A percentile compares a stretch with the other conserved stretches of the same genome.
Conservation (phyloP, 1,284 basidiomycete genomes). For the Moesziomyces sp. region DNA sequence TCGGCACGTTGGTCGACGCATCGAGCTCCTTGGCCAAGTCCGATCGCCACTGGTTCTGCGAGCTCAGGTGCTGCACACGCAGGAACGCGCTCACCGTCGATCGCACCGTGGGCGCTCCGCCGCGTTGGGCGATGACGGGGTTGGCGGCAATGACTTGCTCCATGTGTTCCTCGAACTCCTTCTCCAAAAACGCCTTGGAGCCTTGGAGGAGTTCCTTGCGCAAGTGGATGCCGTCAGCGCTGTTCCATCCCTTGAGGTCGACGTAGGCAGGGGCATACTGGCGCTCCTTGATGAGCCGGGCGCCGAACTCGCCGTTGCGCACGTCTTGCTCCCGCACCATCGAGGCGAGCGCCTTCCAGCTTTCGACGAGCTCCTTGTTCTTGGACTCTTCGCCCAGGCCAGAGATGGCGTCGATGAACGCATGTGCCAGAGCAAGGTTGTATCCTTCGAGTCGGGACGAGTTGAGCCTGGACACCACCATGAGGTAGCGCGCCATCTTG, state of each 20-base stretch:
- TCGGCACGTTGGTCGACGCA: conserved; percentile 70
- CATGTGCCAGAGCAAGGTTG: conserved; percentile 51
- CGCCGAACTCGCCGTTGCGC: conserved; percentile 66
- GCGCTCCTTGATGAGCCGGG: conserved; percentile 68
- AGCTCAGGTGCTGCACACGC: conserved; percentile 57
- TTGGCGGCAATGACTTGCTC: conserved; percentile 85
- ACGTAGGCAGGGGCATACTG: conserved; percentile 71
- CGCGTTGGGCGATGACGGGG: conserved; percentile 85
- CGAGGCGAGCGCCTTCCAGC: conserved; percentile 69
- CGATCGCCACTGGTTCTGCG: conserved; percentile 57
- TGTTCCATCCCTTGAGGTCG: conserved; percentile 29
- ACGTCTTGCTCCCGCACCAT: conserved; percentile 70
- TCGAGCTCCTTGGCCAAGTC: conserved; percentile 60
- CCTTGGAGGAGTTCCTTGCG: conserved; percentile 76
- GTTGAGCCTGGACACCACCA: conserved; percentile 60
- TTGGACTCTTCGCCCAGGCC: conserved; percentile 48
- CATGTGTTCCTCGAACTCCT: conserved; percentile 81
- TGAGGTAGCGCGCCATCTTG: conserved; percentile 63
- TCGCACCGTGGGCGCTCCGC: conserved; percentile 87
- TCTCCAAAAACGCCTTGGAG: conserved; percentile 79
- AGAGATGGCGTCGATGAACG: conserved; percentile 57
- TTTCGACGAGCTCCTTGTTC: conserved; percentile 68
- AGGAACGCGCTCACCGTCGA: conserved; percentile 77
- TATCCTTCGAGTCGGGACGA: conserved; percentile 56
- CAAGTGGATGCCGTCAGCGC: conserved; percentile 51